A percentile compares a stretch with the other conserved stretches of the same genome.
phyloP scores from a whole-genome alignment of 2,329 filamentous ascomycete genomes.

The Diplocarpon rosae region DNA sequence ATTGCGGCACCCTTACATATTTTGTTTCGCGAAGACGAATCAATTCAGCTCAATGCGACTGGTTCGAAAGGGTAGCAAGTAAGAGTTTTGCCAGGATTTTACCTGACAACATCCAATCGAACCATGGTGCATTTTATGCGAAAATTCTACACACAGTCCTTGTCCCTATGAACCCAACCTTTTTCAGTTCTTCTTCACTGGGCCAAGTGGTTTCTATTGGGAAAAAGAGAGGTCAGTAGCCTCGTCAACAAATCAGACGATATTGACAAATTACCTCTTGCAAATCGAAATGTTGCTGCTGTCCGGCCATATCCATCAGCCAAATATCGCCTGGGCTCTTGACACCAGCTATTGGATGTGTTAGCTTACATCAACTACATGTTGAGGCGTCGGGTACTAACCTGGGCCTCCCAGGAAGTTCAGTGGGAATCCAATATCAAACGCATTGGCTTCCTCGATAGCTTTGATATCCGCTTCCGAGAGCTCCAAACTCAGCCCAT shows the following conservation, averaged over 20 bases:
- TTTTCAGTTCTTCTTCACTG: slow-evolving; percentile 6
- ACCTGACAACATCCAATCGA: no score
- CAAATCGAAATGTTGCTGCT: slow-evolving; percentile 38
- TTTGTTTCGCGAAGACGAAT: no score
- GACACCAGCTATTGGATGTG: slow-evolving; percentile 16
- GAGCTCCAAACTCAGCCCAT: slow-evolving; percentile 51
- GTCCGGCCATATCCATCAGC: slow-evolving; percentile 32
- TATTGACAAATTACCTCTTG: neutral
- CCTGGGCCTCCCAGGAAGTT: slow-evolving; percentile 41
- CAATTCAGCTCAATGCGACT: no score
- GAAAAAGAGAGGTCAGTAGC: neutral
- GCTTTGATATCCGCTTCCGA: slow-evolving; percentile 50
- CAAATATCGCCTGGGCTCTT: slow-evolving; percentile 26
- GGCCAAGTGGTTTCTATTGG: slow-evolving; percentile 6
- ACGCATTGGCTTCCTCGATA: slow-evolving; percentile 50
- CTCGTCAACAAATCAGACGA: neutral
- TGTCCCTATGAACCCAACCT: no score
- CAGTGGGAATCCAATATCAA: slow-evolving; percentile 57
- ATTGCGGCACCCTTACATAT: no score
- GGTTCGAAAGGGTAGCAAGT: no score
- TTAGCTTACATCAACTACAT: no score
- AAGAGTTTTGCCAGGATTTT: no score
- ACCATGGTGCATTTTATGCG: no score
- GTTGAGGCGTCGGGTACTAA: no score
- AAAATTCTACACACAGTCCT: no score